Evolutionary conservation across 352 stramenopile species (phyloP), one percentile per base, ranked within the genome.

Genomic region (Phytophthora ramorum): DNA sequence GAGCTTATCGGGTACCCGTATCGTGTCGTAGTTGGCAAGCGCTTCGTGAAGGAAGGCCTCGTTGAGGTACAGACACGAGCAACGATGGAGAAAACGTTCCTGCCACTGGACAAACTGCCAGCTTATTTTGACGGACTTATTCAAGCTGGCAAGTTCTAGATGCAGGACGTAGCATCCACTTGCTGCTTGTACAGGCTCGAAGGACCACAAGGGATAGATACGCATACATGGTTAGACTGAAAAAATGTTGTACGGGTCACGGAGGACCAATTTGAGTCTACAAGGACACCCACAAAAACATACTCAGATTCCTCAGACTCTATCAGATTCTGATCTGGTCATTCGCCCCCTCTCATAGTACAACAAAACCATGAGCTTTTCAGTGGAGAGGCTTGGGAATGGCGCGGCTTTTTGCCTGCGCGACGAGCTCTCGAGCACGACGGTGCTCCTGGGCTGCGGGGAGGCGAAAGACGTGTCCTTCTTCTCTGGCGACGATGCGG

Each of bases 1-100:
- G 89, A 97, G 71, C 86, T 97, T 34, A 71, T 95, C 9, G 90
- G 90, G 0, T 94, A 91, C 52, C 90, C 90, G n/a, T 94, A 85
- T 68, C 86, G 87, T 32, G 74, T 96, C 12, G 86, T 96, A 4
- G 76, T 97, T 16, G 90, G 90, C 61, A 96, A 92, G 61, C 79
- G 81, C 5, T 96, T 91, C 50, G 73, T 63, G 2, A 85, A 80
- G 24, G 88, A 94, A 72, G 82, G 85, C 7, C 73, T 94, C 6
- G 84, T 96, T 0, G 87, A 96, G 59, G 79, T 94, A 19, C 81
- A 91, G 54, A 83, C 74, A 19, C 81, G 87, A 56, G 71, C 75
- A 17, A 91, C 78, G 6, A 83, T 94, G 78, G 71, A 83, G 35
- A 89, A 88, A 49, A 72, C 55, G 2, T 93, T 91, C 40, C 2